phyloP scores from a whole-genome alignment of 805 yeast species.

The Barnettozyma botsteinii region DNA sequence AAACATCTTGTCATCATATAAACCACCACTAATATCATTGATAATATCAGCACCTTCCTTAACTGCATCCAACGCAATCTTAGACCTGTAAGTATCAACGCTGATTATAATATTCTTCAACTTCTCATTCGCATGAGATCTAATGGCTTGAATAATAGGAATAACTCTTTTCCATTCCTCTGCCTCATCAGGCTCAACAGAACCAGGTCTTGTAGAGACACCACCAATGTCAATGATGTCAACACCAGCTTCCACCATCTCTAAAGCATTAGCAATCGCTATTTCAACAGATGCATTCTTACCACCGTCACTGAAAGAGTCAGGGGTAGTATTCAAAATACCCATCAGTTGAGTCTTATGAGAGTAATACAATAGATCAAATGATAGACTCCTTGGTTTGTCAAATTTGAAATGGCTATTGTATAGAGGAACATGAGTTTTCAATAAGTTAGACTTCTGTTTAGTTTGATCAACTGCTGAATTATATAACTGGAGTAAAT shows the following conservation, averaged over 20 bases:
- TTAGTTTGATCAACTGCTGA: slow-evolving; percentile 25
- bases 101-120: slow-evolving; percentile 52
- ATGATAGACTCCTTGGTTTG: slow-evolving; percentile 28
- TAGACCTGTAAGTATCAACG: slow-evolving; percentile 80
- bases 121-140: slow-evolving; percentile 34
- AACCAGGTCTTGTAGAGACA: slow-evolving; percentile 86
- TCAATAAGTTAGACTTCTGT: slow-evolving; percentile 46
- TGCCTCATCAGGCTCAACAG: slow-evolving; percentile 50
- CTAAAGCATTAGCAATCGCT: slow-evolving; percentile 40
- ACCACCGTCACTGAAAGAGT: slow-evolving; percentile 93
- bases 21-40: slow-evolving; percentile 85
- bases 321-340: slow-evolving; percentile 85
- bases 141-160: slow-evolving; percentile 60
- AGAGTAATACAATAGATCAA: slow-evolving; percentile 40
- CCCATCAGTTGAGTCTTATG: slow-evolving; percentile 75
- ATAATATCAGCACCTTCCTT: slow-evolving; percentile 82
- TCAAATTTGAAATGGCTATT: slow-evolving; percentile 19
- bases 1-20: slow-evolving; percentile 61
- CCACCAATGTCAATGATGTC: slow-evolving; percentile 89
- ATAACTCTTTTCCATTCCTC: slow-evolving; percentile 69
- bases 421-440: slow-evolving; percentile 44
- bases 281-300: slow-evolving; percentile 31
- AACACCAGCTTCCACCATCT: slow-evolving; percentile 57
- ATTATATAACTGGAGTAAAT: slow-evolving; percentile 51
- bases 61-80: slow-evolving; percentile 67